These are phyloP conservation scores for Jackrogersella multiformis DNA, from an alignment of 495 filamentous ascomycete species.

Conservation along the genomic window DNA sequence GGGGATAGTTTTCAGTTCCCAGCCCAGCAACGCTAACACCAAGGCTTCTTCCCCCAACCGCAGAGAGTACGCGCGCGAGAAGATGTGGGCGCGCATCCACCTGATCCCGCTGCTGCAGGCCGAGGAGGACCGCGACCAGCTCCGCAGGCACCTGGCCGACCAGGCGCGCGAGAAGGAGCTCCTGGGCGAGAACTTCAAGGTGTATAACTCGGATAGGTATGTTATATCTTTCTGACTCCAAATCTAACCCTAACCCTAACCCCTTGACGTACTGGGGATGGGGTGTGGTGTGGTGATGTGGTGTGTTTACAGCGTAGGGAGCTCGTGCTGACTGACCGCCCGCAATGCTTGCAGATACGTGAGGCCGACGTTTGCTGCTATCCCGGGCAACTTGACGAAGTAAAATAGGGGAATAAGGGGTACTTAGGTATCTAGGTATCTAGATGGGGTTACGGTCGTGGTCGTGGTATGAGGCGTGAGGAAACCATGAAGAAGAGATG, in stretches of 20 bases:
- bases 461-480: background rate
- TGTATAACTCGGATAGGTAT: constrained; percentile 90
- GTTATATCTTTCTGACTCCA: constrained; percentile 49
- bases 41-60: background rate
- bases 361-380: constrained; percentile 73
- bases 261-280: too few relatives aligned
- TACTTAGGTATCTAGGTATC: too few relatives aligned
- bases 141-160: constrained; percentile 83
- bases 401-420: too few relatives aligned
- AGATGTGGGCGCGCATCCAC: constrained; percentile 96
- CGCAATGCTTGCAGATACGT: constrained; percentile 63
- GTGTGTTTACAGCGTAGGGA: too few relatives aligned
- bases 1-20: too few relatives aligned
- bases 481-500: too few relatives aligned
- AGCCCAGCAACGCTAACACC: constrained; percentile 17
- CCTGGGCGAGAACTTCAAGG: constrained; percentile 76
- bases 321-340: too few relatives aligned
- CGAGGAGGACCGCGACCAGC: constrained; percentile 94
- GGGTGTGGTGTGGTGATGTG: background rate
- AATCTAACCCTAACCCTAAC: too few relatives aligned
- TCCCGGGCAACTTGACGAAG: constrained; percentile 64
- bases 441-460: too few relatives aligned
- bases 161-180: constrained; percentile 90
- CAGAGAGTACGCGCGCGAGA: constrained; percentile 94
- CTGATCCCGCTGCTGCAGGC: constrained; percentile 92